Percentiles rank a stretch among this genome's conserved stretches.
These are phyloP conservation scores for Annulohypoxylon maeteangense DNA, from an alignment of 495 filamentous ascomycete genomes.

Conservation along the genomic window DNA sequence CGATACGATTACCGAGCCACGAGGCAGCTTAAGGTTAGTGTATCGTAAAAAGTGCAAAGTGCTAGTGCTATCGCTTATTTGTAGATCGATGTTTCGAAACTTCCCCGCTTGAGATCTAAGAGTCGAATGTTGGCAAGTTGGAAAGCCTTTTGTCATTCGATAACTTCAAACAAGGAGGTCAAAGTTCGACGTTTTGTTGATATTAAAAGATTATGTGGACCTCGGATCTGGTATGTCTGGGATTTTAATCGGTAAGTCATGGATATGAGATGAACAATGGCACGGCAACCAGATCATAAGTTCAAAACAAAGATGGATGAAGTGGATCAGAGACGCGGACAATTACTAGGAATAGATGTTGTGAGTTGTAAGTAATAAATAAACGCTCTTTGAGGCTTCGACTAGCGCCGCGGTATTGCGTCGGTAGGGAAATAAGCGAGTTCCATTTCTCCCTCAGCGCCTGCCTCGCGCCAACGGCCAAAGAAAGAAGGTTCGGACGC, in stretches of 20 bases:
- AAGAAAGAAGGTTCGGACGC: constrained; percentile 17
- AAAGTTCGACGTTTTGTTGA: constrained; percentile 25
- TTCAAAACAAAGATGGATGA: not conserved
- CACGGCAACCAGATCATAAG: constrained; percentile 28
- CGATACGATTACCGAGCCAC: not conserved
- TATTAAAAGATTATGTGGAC: constrained; percentile 24
- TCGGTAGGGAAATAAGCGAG: constrained; percentile 14
- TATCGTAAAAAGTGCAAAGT: not conserved
- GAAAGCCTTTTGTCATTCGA: not conserved
- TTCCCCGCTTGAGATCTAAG: not conserved
- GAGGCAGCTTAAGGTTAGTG: not conserved
- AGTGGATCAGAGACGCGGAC: constrained; percentile 14
- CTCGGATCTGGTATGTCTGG: constrained; percentile 13
- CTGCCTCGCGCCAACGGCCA: constrained; percentile 4
- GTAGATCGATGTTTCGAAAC: constrained; percentile 19
- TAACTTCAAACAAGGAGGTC: not conserved
- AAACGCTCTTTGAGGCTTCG: constrained; percentile 15
- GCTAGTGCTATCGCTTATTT: not conserved
- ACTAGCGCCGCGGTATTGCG: constrained; percentile 15
- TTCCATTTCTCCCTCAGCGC: constrained; percentile 8
- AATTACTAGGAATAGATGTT: not conserved
- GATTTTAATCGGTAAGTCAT: constrained; percentile 19
- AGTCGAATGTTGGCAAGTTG: not conserved
- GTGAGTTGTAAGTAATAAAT: not conserved
- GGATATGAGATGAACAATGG: constrained; percentile 17